These are phyloP conservation scores for Mycosphaerella sp. DNA, from an alignment of 2,329 filamentous ascomycete species.

Conservation along the genomic window DNA sequence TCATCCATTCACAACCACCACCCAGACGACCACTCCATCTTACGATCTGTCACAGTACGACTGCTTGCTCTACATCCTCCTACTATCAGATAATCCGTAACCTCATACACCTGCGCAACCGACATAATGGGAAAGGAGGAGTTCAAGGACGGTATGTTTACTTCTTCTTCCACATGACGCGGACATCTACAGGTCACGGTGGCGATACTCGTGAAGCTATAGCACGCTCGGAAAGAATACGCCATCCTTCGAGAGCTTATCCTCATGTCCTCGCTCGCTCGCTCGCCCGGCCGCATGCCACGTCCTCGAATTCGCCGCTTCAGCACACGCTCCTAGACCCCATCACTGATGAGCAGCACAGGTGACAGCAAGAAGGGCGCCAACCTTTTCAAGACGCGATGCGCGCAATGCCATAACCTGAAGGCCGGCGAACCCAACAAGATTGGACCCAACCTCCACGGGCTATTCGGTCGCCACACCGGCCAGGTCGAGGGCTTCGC, in stretches of 20 bases:
- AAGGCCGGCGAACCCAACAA: conserved; percentile 90
- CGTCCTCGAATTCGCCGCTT: neutral
- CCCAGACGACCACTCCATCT: neutral
- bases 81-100: neutral
- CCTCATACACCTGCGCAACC: conserved; percentile 8
- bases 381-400: conserved; percentile 98
- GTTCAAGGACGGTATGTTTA: conserved; percentile 34
- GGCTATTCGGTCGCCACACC: conserved; percentile 94
- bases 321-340: neutral
- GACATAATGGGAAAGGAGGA: conserved; percentile 37
- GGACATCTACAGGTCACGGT: neutral
- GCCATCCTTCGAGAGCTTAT: neutral
- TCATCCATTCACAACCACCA: neutral
- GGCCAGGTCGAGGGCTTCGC: conserved; percentile 86
- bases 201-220: neutral
- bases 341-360: conserved; percentile 36
- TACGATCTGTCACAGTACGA: neutral
- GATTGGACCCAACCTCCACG: conserved; percentile 94
- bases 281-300: neutral
- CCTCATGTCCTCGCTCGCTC: neutral
- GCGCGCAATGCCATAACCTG: conserved; percentile 97
- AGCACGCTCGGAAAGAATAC: neutral
- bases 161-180: conserved; percentile 6
- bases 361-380: conserved; percentile 95
- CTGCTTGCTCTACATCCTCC: neutral